Evolutionary conservation across 176 grass and related monocot species (phyloP), one percentile per base, ranked within the genome.

Genomic region (Miscanthus lutarioriparius): DNA sequence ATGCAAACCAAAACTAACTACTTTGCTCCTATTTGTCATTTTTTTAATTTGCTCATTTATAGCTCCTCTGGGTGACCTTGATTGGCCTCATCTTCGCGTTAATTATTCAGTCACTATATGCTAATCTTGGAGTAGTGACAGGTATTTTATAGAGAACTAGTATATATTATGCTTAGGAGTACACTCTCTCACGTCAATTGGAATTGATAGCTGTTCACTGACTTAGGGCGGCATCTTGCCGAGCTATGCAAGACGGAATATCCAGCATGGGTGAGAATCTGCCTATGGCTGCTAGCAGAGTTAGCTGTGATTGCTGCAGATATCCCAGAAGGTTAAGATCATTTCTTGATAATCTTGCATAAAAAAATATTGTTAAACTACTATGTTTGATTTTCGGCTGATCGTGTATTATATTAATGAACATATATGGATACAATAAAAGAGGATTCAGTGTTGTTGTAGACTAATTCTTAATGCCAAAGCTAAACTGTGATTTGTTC

Each of bases 41-140:
- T 43, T 88, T 2, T 15, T 48, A 0, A 68, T 84, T 87, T n/a
- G 8, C 54, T 77, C n/a, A 30, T 86, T 6, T 69, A 30, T 39
- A 98, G 96, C 96, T 98, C 33, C 73, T 95, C 26, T 98, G 96
- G 92, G 92, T 95, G 28, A 91, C 95, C 38, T 59, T 95, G 13
- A 66, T 97, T 28, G 92, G 91, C 11, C 93, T 95, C 8, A 20
- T 93, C 71, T 97, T 97, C 5, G 92, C 95, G 0, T 76, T 95
- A 25, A 88, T 97, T 7, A 97, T 97, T 78, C 95, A 95, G 65
- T 95, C 95, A 20, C 70, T 97, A 13, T 70, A 92, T 8, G 95
- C 92, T 59, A 97, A 97, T 84, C 89, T 97, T 27, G 92, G 95
- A 11, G 95, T 95, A 15, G 87, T 90, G 26, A 98, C 93, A 87